Conservation (phyloP, 2,329 filamentous ascomycete species). For the Microdochium bolleyi region DNA sequence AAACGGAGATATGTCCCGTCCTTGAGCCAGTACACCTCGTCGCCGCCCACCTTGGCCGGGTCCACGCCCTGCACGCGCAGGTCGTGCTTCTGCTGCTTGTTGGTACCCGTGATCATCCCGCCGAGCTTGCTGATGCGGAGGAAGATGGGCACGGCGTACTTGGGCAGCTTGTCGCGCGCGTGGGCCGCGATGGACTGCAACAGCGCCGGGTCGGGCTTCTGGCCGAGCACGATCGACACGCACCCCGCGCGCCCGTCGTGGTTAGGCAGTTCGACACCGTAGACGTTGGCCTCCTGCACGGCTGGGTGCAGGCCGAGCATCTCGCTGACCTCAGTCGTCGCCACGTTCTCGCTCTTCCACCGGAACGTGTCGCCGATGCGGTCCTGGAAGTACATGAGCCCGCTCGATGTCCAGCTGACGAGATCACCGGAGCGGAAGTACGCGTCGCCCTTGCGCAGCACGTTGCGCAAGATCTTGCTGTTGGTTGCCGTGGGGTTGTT, state of each 20-base stretch:
- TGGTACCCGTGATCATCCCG: constrained; percentile 69
- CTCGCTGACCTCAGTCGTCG: constrained; percentile 74
- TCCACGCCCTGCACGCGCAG: constrained; percentile 69
- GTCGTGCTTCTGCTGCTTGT: constrained; percentile 78
- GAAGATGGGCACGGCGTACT: constrained; percentile 72
- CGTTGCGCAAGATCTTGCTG: constrained; percentile 66
- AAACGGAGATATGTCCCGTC: constrained; percentile 63
- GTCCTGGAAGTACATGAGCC: constrained; percentile 72
- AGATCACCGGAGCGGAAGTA: constrained; percentile 85
- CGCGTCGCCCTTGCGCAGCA: constrained; percentile 67
- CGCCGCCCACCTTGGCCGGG: constrained; percentile 42
- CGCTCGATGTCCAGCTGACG: constrained; percentile 61
- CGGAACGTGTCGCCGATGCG: constrained; percentile 72
- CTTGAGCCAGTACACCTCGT: constrained; percentile 57
- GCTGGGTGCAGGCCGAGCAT: constrained; percentile 58
- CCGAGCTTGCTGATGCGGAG: constrained; percentile 54
- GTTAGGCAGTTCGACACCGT: constrained; percentile 69
- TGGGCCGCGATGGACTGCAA: constrained; percentile 56
- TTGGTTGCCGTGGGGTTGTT: constrained; percentile 63
- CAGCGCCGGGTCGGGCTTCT: constrained; percentile 28
- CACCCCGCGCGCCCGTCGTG: constrained; percentile 83
- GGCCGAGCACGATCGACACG: constrained; percentile 57
- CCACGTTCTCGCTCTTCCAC: constrained; percentile 80
- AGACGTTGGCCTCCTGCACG: constrained; percentile 76
- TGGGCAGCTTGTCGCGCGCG: constrained; percentile 50